A percentile compares a stretch with the other conserved stretches of the same genome.
Conservation (phyloP, 352 stramenopile species). For the Globisporangium viniferum region DNA sequence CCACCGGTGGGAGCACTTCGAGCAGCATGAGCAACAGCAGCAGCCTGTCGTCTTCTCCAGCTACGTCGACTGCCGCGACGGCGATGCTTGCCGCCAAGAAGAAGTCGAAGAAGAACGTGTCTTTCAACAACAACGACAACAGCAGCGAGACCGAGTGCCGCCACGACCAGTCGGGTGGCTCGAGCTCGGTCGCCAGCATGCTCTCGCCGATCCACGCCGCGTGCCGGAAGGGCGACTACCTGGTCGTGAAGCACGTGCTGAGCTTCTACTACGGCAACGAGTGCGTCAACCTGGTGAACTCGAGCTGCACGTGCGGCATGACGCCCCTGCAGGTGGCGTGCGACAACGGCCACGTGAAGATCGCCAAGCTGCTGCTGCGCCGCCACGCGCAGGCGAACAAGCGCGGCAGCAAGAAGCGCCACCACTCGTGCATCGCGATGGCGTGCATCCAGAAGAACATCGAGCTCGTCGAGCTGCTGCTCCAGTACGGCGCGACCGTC, state of each 20-base stretch:
- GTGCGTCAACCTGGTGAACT: slow-evolving; percentile 64
- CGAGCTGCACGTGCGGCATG: slow-evolving; percentile 57
- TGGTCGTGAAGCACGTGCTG: slow-evolving; percentile 67
- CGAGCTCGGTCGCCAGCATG: slow-evolving; percentile 22
- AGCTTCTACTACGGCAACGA: slow-evolving; percentile 64
- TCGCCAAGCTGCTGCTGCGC: slow-evolving; percentile 65
- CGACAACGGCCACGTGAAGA: slow-evolving; percentile 40
- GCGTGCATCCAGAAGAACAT: slow-evolving; percentile 39
- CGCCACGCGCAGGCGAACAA: slow-evolving; percentile 57
- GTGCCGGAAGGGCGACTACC: slow-evolving; percentile 54
- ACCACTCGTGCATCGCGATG: slow-evolving; percentile 50
- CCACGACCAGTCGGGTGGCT: slow-evolving; percentile 19
- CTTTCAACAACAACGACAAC: slow-evolving; percentile 38
- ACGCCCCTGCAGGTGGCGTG: slow-evolving; percentile 72
- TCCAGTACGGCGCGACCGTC: slow-evolving; percentile 53
- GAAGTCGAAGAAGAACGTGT: slow-evolving; percentile 59
- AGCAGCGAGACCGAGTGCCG: slow-evolving; percentile 19
- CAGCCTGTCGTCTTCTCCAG: neutral
- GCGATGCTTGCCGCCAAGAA: slow-evolving; percentile 21
- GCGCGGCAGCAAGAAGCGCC: slow-evolving; percentile 32
- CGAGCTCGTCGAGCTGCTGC: slow-evolving; percentile 53
- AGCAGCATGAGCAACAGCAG: slow-evolving; percentile 14
- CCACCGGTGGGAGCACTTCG: slow-evolving; percentile 7
- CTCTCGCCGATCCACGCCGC: slow-evolving; percentile 64
- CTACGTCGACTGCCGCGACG: neutral